Evolutionary conservation across 257 asterid genomes (phyloP).

Genomic region (Nicotiana sylvestris): DNA sequence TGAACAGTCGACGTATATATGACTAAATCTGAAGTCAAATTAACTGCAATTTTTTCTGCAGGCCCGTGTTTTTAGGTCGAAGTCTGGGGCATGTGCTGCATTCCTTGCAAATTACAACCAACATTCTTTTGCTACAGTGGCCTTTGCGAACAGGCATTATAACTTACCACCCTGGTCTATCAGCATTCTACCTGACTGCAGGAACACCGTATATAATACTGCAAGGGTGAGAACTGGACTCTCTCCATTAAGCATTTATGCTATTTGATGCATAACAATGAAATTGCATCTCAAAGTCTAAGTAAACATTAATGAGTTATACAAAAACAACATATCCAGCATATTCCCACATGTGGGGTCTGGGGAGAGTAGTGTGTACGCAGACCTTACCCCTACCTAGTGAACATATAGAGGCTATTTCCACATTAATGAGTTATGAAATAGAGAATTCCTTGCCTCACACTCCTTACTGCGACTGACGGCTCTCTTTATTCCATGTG

Average conservation of each 20-base stretch:
- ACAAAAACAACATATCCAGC: too few species aligned
- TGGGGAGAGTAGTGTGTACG: too few species aligned
- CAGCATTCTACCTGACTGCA: constrained; percentile 99
- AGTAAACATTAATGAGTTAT: not conserved
- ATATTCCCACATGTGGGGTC: too few species aligned
- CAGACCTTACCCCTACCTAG: too few species aligned
- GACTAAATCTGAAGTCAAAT: constrained; percentile 2
- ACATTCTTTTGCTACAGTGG: constrained; percentile 65
- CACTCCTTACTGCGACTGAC: not conserved
- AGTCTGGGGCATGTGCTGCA: constrained; percentile 81
- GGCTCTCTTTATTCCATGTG: constrained; percentile 14
- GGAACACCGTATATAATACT: constrained; percentile 79
- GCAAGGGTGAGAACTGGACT: constrained; percentile 68
- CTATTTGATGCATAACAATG: not conserved
- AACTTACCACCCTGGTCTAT: constrained; percentile 98
- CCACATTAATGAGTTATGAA: not conserved
- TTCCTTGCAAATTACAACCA: constrained; percentile 81
- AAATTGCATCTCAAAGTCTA: not conserved
- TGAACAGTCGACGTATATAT: not conserved
- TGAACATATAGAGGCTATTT: too few species aligned
- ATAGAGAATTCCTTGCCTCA: not conserved
- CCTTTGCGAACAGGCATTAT: constrained; percentile 65
- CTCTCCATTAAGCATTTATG: not conserved
- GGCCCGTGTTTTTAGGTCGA: constrained; percentile 82
- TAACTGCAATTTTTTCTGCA: constrained; percentile 23